Base-by-base conservation (phyloP, 768 basidiomycete genomes). In the Chlorophyllum brunneum region DNA sequence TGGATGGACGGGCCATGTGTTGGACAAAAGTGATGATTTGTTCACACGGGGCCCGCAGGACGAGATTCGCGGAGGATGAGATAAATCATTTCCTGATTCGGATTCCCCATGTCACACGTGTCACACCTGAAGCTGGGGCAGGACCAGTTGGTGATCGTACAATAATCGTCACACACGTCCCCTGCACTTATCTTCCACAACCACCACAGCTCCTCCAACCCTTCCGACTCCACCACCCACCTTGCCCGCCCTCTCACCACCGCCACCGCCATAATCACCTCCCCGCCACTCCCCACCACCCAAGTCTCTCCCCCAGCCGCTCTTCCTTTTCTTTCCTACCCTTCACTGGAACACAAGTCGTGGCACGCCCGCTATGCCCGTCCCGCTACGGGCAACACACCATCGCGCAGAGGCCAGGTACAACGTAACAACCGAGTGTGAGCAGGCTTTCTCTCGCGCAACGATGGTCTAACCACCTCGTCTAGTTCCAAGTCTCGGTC, bases 401-500 rank as follows among this genome's bases (percentile, higher is more conserved):
- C 70, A 73, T 51, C 77, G 75, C 63, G 76, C 76, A 50, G 78
- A 79, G 64, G 75, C 76, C 51, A 79, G 76, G 58, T 80, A 78
- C 62, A 81, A 81, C 59, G 79, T 81, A 50, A 78, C 77, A 22
- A 79, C 79, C 22, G 79, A 81, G 48, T 81, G 79, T 78, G 59
- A 55, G 78, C 67, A 46, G 54, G 29, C 20, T 41, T 30, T 51
- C 11, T 31, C 18, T 31, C 47, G 27, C 48, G 22, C 11, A 23
- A 27, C 46, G 33, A 36, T 31, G 8, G 54, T 54, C 54, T 60
- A 42, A 55, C 39, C 51, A 47, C 47, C 48, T 42, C 27, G 18
- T 57, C 23, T 37, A 92, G 89, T 88, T 59, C 84, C 87, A 29
- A 83, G 82, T 59, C 82, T 88, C 33, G 87, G 86, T 36, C 70